These are phyloP conservation scores for Xylaria polymorpha DNA, from an alignment of 2,329 filamentous ascomycete genomes.

Conservation along the genomic window DNA sequence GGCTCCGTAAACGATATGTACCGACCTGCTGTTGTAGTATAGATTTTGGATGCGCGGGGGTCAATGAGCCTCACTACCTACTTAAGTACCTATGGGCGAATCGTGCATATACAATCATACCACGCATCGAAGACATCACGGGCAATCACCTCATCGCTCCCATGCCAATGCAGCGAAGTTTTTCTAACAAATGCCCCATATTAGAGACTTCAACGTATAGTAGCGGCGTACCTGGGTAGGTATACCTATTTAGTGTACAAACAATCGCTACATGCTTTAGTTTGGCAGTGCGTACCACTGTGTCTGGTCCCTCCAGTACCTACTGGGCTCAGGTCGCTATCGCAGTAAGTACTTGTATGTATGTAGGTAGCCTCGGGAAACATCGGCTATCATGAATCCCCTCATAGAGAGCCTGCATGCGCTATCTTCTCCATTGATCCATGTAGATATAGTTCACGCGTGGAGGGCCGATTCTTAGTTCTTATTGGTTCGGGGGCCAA, in stretches of 20 bases:
- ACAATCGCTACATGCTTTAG: neutral
- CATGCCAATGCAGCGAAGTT: neutral
- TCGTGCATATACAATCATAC: constrained; percentile 10
- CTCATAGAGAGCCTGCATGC: neutral
- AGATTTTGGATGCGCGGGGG: neutral
- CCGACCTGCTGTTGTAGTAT: neutral
- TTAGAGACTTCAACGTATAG: neutral
- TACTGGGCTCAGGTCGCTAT: neutral
- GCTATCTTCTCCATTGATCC: neutral
- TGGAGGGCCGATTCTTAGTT: constrained; percentile 17
- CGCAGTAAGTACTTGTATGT: neutral
- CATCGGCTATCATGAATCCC: constrained; percentile 16
- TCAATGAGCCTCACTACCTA: constrained; percentile 21
- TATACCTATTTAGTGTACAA: neutral
- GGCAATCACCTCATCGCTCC: neutral
- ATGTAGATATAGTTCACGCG: constrained; percentile 11
- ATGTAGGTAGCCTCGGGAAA: constrained; percentile 13
- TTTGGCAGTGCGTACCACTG: neutral
- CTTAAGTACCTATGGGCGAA: neutral
- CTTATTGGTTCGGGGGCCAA: constrained; percentile 18
- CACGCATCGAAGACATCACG: constrained; percentile 23
- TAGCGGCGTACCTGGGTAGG: neutral
- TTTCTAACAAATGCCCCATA: neutral
- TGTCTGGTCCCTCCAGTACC: neutral
- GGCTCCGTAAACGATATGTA: neutral